A percentile compares a stretch with the other conserved stretches of the same genome.
Conservation (phyloP, 805 yeast genomes). For the Cyberlindnera maritima region DNA sequence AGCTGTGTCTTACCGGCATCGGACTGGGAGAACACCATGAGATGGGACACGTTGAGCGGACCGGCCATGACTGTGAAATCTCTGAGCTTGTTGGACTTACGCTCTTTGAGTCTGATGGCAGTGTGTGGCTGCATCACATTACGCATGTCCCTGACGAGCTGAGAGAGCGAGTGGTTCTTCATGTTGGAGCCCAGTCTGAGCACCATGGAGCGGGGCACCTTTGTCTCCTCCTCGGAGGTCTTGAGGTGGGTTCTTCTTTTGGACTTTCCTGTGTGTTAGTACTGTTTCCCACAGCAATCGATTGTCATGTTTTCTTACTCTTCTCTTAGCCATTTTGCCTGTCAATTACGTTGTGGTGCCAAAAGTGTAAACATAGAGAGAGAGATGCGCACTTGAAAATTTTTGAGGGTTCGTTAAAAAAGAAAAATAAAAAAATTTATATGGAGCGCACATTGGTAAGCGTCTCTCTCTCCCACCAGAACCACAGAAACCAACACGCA, state of each 20-base stretch:
- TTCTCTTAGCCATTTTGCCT: slow-evolving; percentile 50
- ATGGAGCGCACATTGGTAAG: not conserved
- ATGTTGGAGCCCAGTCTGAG: slow-evolving; percentile 76
- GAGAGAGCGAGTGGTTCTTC: slow-evolving; percentile 77
- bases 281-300: not conserved
- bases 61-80: slow-evolving; percentile 99
- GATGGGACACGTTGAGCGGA: slow-evolving; percentile 87
- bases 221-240: slow-evolving; percentile 63
- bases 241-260: slow-evolving; percentile 87
- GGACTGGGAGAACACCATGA: slow-evolving; percentile 83
- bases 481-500: not conserved
- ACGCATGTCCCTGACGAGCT: slow-evolving; percentile 84
- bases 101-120: slow-evolving; percentile 81
- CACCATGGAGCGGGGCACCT: slow-evolving; percentile 92
- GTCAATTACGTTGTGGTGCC: not conserved
- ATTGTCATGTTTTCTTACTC: slow-evolving; percentile 31
- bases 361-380: not conserved
- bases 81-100: slow-evolving; percentile 81
- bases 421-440: slow-evolving; percentile 4
- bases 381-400: not conserved
- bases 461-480: not conserved
- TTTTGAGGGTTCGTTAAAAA: not conserved
- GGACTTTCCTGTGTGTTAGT: slow-evolving; percentile 34
- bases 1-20: slow-evolving; percentile 79
- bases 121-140: slow-evolving; percentile 95